Percentiles rank a stretch among this genome's conserved stretches.
Evolutionary conservation across 2,329 filamentous ascomycete species (phyloP).

Genomic region (Sclerotinia glacialis): DNA sequence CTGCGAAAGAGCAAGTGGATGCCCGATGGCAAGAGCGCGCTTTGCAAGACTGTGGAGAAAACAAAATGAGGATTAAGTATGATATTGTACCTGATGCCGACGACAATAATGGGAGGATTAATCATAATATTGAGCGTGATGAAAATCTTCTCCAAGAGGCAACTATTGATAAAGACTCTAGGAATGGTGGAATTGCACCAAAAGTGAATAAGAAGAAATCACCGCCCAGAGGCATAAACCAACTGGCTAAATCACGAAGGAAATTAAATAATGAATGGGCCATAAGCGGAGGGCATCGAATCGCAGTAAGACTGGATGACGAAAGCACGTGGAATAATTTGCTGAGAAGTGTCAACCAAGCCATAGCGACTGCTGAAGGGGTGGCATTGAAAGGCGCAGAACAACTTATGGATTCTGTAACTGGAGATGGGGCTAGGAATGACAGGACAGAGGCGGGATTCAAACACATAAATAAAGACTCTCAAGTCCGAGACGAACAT

Average conservation of each 20-base stretch:
- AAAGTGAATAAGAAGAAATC: neutral
- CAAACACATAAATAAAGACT: neutral
- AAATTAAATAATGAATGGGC: constrained; percentile 8
- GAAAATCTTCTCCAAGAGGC: neutral
- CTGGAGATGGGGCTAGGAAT: neutral
- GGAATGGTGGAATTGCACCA: neutral
- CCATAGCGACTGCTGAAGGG: neutral
- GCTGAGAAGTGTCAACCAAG: neutral
- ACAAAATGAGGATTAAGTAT: neutral
- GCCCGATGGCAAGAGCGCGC: constrained; percentile 11
- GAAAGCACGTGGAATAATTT: neutral
- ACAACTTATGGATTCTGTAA: neutral
- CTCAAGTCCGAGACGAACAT: neutral
- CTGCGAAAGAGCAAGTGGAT: constrained; percentile 16
- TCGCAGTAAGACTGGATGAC: neutral
- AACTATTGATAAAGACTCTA: neutral
- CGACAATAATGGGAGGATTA: neutral
- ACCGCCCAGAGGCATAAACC: constrained; percentile 9
- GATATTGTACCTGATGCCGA: neutral
- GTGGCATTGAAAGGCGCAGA: neutral
- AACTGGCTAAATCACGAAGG: constrained; percentile 8
- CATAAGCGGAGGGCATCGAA: neutral
- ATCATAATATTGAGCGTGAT: neutral
- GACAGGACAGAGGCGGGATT: neutral
- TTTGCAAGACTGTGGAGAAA: neutral